Base-by-base conservation (phyloP, 2,329 filamentous ascomycete genomes). In the Clonostachys rhizophaga region DNA sequence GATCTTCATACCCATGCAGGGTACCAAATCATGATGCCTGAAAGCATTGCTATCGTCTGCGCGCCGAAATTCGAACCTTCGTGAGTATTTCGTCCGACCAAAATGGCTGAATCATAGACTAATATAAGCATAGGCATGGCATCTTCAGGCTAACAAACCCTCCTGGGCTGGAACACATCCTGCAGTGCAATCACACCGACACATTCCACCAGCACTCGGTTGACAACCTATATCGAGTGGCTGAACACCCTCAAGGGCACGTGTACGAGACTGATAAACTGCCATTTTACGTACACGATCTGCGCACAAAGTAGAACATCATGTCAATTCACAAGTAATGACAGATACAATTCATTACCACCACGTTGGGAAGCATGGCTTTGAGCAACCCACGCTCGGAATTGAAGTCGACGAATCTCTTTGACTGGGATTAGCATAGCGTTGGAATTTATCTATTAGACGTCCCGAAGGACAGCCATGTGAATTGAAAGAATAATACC, bases 1-100 rank as follows among this genome's bases (percentile, higher is more conserved):
- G 94, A 99, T 61, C 63, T 97, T 54, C 94, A 99, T 62, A 99
- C 95, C 0, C 92, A 96, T 61, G 85, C 86, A 4, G 91, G 91
- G 11, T 97, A 96, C 63, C 94, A 99, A 67, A 84, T 94, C 50
- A 96, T 96, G 90, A 81, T 97, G 68, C 86, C 91, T 1, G 94
- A 99, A 72, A 95, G 89, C 57, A 91, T 99, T 52, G 94, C 94
- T 5, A 95, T 99, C 58, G 94, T 99, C 37, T 99, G 94, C 68
- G 89, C 94, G 6, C 94, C 94, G 1, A 86, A 79, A 48, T 89
- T 87, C 58, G 74, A 77, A 35, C 88, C 87, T 41, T 87, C 84
- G 82, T 91, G 71, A 71, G 84, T 77, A 6, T 33, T 6, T 48
- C 5, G 39, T 13, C n/a, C 11, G 14, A 34, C 36, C 39, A 34